Evolutionary conservation across 306 rosid genomes (phyloP).

Genomic region (Astragalus membranaceus): DNA sequence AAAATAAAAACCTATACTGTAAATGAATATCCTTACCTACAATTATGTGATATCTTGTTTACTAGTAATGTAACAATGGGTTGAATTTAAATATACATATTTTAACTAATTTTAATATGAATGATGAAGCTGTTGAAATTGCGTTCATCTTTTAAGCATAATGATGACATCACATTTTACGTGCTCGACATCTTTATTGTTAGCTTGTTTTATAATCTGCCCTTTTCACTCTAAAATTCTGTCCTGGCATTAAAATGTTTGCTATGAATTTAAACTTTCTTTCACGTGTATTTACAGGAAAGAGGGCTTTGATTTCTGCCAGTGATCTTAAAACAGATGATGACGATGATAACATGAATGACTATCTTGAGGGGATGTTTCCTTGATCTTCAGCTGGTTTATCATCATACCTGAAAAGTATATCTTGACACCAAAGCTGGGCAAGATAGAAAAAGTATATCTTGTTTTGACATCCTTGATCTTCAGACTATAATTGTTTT

Average conservation of each 20-base stretch:
- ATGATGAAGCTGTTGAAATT: constrained; percentile 1
- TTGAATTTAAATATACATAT: not conserved
- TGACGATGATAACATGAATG: constrained; percentile 53
- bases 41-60: not conserved
- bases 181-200: constrained; percentile 2
- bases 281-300: constrained; percentile 41
- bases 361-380: constrained; percentile 87
- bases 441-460: not conserved
- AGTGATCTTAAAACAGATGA: constrained; percentile 31
- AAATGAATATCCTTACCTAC: not conserved
- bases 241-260: not conserved
- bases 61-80: not conserved
- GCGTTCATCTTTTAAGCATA: constrained; percentile 9
- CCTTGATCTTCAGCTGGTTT: constrained; percentile 37
- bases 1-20: not conserved
- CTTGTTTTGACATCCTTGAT: too few relatives aligned
- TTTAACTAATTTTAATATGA: not conserved
- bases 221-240: not conserved
- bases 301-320: constrained; percentile 41
- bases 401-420: not conserved
- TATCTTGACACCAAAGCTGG: not conserved
- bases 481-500: too few relatives aligned
- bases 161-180: not conserved
- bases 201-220: not conserved
- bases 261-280: constrained; percentile 2